Evolutionary conservation across 1,284 basidiomycete species (phyloP).

Genomic region (Athelia psychrophila): DNA sequence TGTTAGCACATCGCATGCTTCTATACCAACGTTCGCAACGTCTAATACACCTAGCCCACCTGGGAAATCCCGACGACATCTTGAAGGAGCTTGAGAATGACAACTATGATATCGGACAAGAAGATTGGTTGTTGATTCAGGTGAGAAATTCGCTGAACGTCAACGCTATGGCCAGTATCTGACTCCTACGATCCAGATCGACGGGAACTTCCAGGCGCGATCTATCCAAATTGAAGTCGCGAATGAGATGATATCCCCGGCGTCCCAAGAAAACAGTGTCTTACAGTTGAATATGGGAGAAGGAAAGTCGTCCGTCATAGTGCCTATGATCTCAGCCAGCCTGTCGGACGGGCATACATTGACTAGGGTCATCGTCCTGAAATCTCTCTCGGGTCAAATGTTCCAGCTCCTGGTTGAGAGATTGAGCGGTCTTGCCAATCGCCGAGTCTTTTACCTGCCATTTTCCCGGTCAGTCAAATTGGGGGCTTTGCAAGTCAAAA

Average conservation of each 20-base stretch:
- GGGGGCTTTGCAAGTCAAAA: conserved; percentile 13
- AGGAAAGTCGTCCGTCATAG: conserved; percentile 54
- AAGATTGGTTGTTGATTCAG: conserved; percentile 44
- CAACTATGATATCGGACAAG: conserved; percentile 13
- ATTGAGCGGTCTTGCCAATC: conserved; percentile 39
- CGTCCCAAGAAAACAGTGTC: conserved; percentile 29
- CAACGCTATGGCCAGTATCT: background rate
- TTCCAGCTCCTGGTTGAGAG: conserved; percentile 44
- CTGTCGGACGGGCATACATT: conserved; percentile 41
- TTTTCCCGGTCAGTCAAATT: conserved; percentile 40
- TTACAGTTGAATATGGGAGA: conserved; percentile 61
- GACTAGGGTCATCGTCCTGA: conserved; percentile 45
- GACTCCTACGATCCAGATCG: conserved; percentile 28
- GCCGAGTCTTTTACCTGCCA: conserved; percentile 46
- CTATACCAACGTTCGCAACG: conserved; percentile 32
- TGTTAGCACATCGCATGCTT: conserved; percentile 24
- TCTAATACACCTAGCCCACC: conserved; percentile 16
- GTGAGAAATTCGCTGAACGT: background rate
- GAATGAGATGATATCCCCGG: conserved; percentile 45
- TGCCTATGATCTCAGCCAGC: conserved; percentile 36
- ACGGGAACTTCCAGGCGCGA: conserved; percentile 40
- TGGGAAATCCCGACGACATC: conserved; percentile 23
- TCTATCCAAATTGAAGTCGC: conserved; percentile 39
- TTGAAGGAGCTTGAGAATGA: conserved; percentile 31
- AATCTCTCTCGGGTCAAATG: conserved; percentile 40